A percentile compares a stretch with the other conserved stretches of the same genome.
Evolutionary conservation across 345 rosid species (phyloP).

Genomic region (Corchorus olitorius): DNA sequence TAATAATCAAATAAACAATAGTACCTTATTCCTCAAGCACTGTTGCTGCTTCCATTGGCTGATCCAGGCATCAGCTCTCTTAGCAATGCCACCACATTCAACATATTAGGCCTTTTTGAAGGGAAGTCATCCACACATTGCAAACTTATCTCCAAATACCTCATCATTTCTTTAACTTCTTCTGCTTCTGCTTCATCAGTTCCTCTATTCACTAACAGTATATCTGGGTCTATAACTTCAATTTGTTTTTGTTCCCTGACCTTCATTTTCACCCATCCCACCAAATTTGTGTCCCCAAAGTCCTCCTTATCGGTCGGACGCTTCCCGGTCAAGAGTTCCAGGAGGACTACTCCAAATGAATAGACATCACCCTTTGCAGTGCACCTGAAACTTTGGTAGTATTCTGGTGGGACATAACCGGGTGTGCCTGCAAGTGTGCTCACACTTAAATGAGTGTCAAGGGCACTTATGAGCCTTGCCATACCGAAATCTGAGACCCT

Average conservation of each 20-base stretch:
- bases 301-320: constrained; percentile 96
- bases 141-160: constrained; percentile 77
- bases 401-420: constrained; percentile 94
- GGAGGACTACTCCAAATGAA: constrained; percentile 82
- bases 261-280: constrained; percentile 94
- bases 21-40: constrained; percentile 36
- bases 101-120: constrained; percentile 83
- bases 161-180: constrained; percentile 77
- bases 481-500: constrained; percentile 96
- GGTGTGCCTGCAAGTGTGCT: constrained; percentile 98
- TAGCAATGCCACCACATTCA: constrained; percentile 85
- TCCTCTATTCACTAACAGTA: constrained; percentile 46
- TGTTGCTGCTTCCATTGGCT: constrained; percentile 60
- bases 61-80: constrained; percentile 74
- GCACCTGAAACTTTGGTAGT: constrained; percentile 96
- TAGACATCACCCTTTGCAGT: constrained; percentile 95
- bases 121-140: constrained; percentile 91
- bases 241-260: constrained; percentile 81
- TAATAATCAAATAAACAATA: constrained; percentile 26
- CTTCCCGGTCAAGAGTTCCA: constrained; percentile 88
- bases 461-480: constrained; percentile 95
- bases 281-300: constrained; percentile 96
- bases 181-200: constrained; percentile 54
- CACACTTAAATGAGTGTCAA: constrained; percentile 93
- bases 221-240: constrained; percentile 89